Conservation (phyloP, 2,329 filamentous ascomycete species). For the Colletotrichum sansevieriae region DNA sequence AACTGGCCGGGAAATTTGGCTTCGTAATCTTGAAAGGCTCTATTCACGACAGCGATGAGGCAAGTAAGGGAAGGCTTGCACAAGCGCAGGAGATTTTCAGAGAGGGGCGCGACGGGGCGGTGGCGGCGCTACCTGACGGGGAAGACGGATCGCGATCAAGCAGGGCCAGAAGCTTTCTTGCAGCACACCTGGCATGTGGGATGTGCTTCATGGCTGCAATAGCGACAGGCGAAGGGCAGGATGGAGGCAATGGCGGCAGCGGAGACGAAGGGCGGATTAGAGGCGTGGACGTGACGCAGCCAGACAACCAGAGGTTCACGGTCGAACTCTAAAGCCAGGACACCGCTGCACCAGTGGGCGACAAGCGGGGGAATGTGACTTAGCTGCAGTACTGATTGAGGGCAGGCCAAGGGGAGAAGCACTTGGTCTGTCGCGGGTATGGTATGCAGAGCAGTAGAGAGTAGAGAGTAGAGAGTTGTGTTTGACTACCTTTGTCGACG, state of each 20-base stretch:
- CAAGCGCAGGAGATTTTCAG: slow-evolving; percentile 8
- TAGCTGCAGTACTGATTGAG: not conserved
- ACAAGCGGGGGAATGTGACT: slow-evolving; percentile 16
- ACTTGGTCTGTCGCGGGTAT: not conserved
- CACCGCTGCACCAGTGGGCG: slow-evolving; percentile 4
- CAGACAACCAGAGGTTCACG: slow-evolving; percentile 30
- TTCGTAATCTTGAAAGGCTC: slow-evolving; percentile 12
- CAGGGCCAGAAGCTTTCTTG: slow-evolving; percentile 18
- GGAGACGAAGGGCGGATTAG: slow-evolving; percentile 33
- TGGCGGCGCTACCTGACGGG: slow-evolving; percentile 11
- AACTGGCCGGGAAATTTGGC: slow-evolving; percentile 2
- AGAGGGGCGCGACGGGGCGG: not conserved
- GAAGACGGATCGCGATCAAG: slow-evolving; percentile 32
- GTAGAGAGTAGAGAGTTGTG: not conserved
- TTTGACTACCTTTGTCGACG: not conserved
- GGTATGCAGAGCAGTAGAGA: not conserved
- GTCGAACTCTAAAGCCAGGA: slow-evolving; percentile 32
- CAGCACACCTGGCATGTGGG: slow-evolving; percentile 9
- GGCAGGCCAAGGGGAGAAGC: slow-evolving; percentile 16
- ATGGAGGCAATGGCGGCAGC: slow-evolving; percentile 40
- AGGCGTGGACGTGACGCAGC: slow-evolving; percentile 26
- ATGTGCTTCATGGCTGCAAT: not conserved
- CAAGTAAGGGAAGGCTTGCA: slow-evolving; percentile 10
- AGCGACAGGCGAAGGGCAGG: slow-evolving; percentile 4
- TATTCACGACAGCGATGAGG: not conserved